Base-by-base conservation (phyloP, 257 asterid species). In the Lycium ferocissimum region DNA sequence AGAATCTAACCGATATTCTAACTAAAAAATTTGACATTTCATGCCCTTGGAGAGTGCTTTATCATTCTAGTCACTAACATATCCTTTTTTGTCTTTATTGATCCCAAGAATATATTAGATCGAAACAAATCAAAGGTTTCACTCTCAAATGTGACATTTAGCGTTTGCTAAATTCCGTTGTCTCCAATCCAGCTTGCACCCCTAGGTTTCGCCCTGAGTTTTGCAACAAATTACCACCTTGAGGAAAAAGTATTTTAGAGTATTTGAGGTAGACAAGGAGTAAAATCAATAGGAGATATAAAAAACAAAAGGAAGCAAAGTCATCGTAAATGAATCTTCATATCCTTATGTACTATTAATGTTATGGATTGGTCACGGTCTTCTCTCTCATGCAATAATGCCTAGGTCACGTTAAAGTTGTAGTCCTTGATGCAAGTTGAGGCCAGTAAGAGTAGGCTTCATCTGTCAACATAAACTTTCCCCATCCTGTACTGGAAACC, bases 351-450 rank as follows among this genome's bases (percentile, higher is more conserved):
- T 67, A 83, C 66, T 79, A 62, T n/a, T 63, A 35, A 75, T 73
- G 37, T 75, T 75, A 35, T 69, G 37, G 40, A 73, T 26, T 15
- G 51, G 81, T 85, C 85, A 63, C 83, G 83, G 65, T 83, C 80
- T 85, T 35, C 83, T 80, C 87, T 78, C 37, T 13, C 65, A 53
- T 82, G 83, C 87, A 85, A 85, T 65, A 83, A 75, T 83, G 90
- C 86, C 40, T 62, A 88, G 87, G 91, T 83, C 91, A 88, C 84
- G 59, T 71, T 83, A 88, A 91, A 85, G 85, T 83, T 56, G 58
- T 79, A 26, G 65, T 51, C 65, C 88, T 70, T 72, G 85, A 82
- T 82, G 86, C 43, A 87, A 85, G 84, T 66, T 47, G 83, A 76
- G 84, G 72, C 81, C 53, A 83, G 33, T 85, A 83, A 81, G 70